phyloP scores from a whole-genome alignment of 176 grass and related monocot genomes.

The Sorghum bicolor region DNA sequence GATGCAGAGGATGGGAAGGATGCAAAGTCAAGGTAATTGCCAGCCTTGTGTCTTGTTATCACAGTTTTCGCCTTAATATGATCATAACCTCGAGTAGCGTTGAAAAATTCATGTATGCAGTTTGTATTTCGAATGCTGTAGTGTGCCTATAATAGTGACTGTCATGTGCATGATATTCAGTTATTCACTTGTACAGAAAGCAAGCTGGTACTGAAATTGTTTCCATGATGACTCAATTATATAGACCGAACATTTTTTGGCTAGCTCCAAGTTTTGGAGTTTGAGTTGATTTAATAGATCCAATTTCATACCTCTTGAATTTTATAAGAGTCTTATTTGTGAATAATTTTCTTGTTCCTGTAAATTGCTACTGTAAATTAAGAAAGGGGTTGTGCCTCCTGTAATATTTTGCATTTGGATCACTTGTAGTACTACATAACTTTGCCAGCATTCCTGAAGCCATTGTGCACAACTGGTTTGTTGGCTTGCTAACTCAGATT shows the following conservation, averaged over 20 bases:
- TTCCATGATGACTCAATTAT: not conserved
- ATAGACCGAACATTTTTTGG: not conserved
- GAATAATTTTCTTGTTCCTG: not conserved
- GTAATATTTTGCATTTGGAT: slow-evolving; percentile 8
- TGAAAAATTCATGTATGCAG: not conserved
- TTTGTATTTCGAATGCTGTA: not conserved
- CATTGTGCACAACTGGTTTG: not conserved
- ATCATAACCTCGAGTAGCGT: not conserved
- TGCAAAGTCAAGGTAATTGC: slow-evolving; percentile 59
- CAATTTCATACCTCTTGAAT: slow-evolving; percentile 8
- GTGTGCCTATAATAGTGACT: not conserved
- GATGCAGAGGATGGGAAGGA: slow-evolving; percentile 84
- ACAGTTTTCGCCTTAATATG: slow-evolving; percentile 2
- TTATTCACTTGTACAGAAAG: not conserved
- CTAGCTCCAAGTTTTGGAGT: not conserved
- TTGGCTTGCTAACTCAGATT: not conserved
- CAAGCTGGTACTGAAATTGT: not conserved
- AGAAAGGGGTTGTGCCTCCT: not conserved
- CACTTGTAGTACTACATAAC: not conserved
- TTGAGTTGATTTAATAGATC: not conserved
- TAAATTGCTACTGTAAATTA: not conserved
- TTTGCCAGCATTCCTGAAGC: not conserved
- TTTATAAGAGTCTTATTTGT: not conserved
- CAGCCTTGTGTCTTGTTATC: not conserved
- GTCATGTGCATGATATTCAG: not conserved